phyloP scores from a whole-genome alignment of 139 green algal genomes.

The Pseudopediastrum boryanum region DNA sequence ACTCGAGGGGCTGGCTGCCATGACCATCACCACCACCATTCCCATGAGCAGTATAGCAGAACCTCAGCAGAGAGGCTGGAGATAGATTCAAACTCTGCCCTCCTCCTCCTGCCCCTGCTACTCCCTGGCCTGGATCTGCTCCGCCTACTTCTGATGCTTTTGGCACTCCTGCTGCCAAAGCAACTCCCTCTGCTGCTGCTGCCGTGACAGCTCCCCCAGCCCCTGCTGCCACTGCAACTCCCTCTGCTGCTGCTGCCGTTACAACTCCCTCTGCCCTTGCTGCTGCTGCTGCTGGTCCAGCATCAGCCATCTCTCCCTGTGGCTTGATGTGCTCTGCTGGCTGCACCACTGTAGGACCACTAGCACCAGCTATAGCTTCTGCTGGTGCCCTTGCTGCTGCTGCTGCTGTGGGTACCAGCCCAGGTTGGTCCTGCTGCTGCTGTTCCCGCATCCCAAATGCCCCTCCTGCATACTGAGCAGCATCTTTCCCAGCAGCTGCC shows the following conservation, averaged over 20 bases:
- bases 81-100: neutral
- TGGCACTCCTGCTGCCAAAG: neutral
- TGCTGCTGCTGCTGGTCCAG: slow-evolving; percentile 16
- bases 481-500: neutral
- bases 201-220: neutral
- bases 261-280: slow-evolving; percentile 12
- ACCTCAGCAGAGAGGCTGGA: neutral
- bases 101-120: neutral
- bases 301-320: neutral
- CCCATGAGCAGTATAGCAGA: no score
- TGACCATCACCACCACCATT: no score
- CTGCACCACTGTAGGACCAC: neutral
- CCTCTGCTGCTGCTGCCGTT: slow-evolving; percentile 21
- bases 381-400: slow-evolving; percentile 13
- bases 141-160: neutral
- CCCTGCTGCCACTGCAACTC: neutral
- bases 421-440: neutral
- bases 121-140: neutral
- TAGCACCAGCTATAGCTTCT: neutral
- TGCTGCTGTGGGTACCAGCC: slow-evolving; percentile 4
- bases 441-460: neutral
- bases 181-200: neutral
- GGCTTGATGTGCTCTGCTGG: neutral
- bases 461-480: neutral
- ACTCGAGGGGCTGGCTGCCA: no score